A percentile compares a stretch with the other conserved stretches of the same genome.
Conservation (phyloP, 2,329 filamentous ascomycete genomes). For the Tetracladium maxilliforme region DNA sequence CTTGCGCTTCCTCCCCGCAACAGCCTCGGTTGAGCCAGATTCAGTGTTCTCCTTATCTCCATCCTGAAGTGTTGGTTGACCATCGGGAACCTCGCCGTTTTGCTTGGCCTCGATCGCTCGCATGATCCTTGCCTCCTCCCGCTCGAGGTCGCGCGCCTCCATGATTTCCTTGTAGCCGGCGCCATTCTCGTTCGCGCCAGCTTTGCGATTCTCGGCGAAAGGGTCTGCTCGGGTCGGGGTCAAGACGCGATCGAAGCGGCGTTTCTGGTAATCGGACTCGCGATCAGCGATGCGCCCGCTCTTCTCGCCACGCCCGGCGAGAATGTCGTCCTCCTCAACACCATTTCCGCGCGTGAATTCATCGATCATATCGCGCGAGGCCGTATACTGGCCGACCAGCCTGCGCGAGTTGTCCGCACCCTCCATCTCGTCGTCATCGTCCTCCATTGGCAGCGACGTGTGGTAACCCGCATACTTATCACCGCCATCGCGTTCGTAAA, state of each 20-base stretch:
- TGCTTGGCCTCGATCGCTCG: constrained; percentile 62
- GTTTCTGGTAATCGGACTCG: constrained; percentile 96
- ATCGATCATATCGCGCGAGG: constrained; percentile 79
- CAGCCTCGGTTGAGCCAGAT: constrained; percentile 49
- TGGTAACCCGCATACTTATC: constrained; percentile 87
- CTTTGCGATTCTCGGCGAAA: constrained; percentile 63
- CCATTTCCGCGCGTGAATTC: constrained; percentile 78
- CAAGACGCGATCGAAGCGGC: constrained; percentile 75
- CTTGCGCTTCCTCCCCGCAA: constrained; percentile 66
- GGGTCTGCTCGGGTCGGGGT: constrained; percentile 78
- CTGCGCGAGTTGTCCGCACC: constrained; percentile 60
- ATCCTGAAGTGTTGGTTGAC: constrained; percentile 57
- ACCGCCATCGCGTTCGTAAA: constrained; percentile 66
- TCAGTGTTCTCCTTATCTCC: constrained; percentile 60
- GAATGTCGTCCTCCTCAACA: constrained; percentile 82
- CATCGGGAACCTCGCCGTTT: constrained; percentile 43
- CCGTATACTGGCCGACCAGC: constrained; percentile 90
- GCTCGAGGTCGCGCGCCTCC: constrained; percentile 78
- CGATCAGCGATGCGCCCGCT: constrained; percentile 82
- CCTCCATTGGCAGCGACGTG: constrained; percentile 69
- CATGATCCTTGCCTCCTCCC: constrained; percentile 79
- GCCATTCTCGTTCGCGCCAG: constrained; percentile 52
- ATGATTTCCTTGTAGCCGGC: constrained; percentile 82
- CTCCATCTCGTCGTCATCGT: constrained; percentile 66
- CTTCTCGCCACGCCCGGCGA: constrained; percentile 74